Percentiles rank a stretch among this genome's conserved stretches.
phyloP scores from a whole-genome alignment of 2,329 filamentous ascomycete species.

The Verticillium klebahnii region DNA sequence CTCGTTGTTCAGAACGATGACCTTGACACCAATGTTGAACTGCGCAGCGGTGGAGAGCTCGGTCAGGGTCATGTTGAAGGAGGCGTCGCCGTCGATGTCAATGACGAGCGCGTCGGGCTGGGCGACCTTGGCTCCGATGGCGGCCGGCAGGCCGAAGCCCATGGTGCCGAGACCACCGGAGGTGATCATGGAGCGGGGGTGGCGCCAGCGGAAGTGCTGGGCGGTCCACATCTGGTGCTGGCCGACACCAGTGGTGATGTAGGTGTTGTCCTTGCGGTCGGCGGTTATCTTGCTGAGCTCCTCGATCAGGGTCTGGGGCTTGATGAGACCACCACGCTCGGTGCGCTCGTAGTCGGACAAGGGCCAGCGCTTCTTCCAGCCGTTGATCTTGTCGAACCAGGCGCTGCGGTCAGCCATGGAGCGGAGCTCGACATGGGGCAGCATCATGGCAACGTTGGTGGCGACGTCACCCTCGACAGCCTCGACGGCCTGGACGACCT shows the following conservation, averaged over 20 bases:
- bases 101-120: conserved; percentile 75
- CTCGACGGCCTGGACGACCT: conserved; percentile 94
- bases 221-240: conserved; percentile 99
- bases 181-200: conserved; percentile 91
- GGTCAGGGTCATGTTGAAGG: conserved; percentile 97
- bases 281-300: conserved; percentile 82
- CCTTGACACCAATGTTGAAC: conserved; percentile 95
- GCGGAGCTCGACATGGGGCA: conserved; percentile 65
- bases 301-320: conserved; percentile 90
- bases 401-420: conserved; percentile 63
- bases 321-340: conserved; percentile 73
- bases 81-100: conserved; percentile 97
- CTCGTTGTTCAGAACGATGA: conserved; percentile 93
- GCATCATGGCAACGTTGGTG: conserved; percentile 67
- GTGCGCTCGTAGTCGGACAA: conserved; percentile 76
- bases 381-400: conserved; percentile 86
- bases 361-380: conserved; percentile 90
- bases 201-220: conserved; percentile 92
- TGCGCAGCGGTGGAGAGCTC: conserved; percentile 90
- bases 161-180: conserved; percentile 87
- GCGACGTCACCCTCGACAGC: conserved; percentile 91
- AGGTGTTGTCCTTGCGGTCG: conserved; percentile 73
- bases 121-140: conserved; percentile 91
- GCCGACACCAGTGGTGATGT: conserved; percentile 91
- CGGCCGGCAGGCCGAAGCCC: conserved; percentile 91